Evolutionary conservation across 106 monocot species (phyloP).

Genomic region (Platanthera zijinensis): DNA sequence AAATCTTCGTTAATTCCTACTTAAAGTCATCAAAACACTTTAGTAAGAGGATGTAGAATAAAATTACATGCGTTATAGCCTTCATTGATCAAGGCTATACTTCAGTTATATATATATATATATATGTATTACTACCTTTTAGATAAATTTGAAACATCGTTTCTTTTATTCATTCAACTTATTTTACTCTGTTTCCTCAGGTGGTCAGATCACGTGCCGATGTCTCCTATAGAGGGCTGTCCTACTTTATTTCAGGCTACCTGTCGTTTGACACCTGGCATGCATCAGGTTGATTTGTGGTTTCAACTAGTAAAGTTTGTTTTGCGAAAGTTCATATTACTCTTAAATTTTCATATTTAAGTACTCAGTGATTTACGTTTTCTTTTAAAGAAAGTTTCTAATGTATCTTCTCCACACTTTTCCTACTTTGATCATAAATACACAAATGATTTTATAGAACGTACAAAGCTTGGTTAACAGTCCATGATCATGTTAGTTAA

Average conservation of each 20-base stretch:
- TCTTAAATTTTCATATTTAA: not conserved
- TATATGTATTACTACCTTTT: not conserved
- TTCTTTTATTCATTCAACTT: not conserved
- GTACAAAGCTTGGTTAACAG: not conserved
- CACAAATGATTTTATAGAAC: not conserved
- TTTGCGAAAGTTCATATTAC: not conserved
- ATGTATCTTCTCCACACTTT: not conserved
- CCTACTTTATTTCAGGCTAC: conserved; percentile 79
- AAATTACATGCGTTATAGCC: not conserved
- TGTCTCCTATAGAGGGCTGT: conserved; percentile 83
- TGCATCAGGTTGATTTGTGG: conserved; percentile 53
- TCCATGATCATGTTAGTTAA: not conserved
- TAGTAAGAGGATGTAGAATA: not conserved
- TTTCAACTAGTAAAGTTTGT: not conserved
- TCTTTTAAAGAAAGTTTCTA: not conserved
- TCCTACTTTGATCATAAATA: not conserved
- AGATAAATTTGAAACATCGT: not conserved
- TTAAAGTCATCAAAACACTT: not conserved
- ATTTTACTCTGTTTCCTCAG: conserved; percentile 24
- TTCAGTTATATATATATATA: not conserved
- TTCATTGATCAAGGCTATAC: not conserved
- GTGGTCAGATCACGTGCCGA: conserved; percentile 79
- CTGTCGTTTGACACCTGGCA: conserved; percentile 61
- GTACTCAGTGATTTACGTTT: not conserved
- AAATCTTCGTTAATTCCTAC: not conserved